Evolutionary conservation across 106 monocot genomes (phyloP), one percentile per base, ranked within the genome.

Genomic region (Dendrobium catenatum): DNA sequence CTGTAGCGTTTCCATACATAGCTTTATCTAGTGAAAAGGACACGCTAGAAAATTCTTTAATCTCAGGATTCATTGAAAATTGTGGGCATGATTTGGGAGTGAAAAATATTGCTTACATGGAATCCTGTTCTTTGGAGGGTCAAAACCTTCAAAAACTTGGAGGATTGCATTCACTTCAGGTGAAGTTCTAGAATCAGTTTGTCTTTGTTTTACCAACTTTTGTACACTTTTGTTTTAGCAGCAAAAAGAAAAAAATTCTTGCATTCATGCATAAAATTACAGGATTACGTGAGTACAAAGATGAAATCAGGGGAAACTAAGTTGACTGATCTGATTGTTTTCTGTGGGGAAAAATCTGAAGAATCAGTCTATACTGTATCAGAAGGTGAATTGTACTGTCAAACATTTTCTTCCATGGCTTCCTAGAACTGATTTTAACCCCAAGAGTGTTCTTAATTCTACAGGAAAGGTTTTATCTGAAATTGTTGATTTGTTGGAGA

Each of bases 1-100:
- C 97, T 10, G 87, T 94, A 86, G 92, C 97, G 81, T 97, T 92
- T 83, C 94, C 94, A 5, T 97, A 97, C 81, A 84, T 97, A 83
- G 77, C 81, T 56, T 66, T 81, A 68, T 81, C 88, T 82, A 80
- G 92, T 67, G 90, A 85, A 58, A 85, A 90, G 72, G 83, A 72
- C 31, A 87, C 80, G 64, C 46, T 94, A 81, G 94, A 94, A 84
- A 89, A 85, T 79, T 88, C 88, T 73, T 76, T 94, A 76, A 75
- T 97, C 72, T 86, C 87, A 72, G 87, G 75, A 73, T 83, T 97
- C 81, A 27, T 61, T 81, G 88, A 97, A 29, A 90, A 81, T 73
- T 97, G 92, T 79, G 86, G 84, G 42, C 79, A 79, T 40, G 83
- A 59, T 4, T 88, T 94, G 20, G 80, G 49, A 82, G 85, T 85